Evolutionary conservation across 139 green algal species (phyloP).

Genomic region (Chlorella sp.): DNA sequence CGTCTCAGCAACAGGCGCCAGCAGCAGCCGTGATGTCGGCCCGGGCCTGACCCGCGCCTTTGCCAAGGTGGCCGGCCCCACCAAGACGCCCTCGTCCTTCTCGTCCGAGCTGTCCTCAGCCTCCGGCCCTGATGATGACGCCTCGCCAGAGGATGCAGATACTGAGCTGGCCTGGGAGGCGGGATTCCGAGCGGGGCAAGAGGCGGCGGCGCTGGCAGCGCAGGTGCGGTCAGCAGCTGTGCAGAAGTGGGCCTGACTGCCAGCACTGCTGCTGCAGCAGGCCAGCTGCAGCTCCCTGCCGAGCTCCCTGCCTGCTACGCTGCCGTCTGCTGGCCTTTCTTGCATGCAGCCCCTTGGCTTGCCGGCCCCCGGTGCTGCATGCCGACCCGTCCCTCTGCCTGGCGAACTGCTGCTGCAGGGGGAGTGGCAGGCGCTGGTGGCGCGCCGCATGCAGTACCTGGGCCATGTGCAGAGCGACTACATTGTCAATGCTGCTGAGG

Average conservation of each 20-base stretch:
- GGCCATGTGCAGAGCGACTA: conserved; percentile 7
- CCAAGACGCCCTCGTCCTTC: conserved; percentile 31
- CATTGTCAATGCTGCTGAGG: conserved; percentile 19
- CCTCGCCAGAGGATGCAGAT: conserved; percentile 58
- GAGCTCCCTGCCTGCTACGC: no score
- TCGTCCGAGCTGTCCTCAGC: background rate
- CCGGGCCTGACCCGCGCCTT: conserved; percentile 24
- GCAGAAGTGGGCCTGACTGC: no score
- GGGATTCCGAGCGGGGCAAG: conserved; percentile 49
- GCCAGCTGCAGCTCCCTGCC: no score
- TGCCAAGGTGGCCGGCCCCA: conserved; percentile 85
- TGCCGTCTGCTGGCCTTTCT: no score
- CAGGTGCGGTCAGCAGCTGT: no score
- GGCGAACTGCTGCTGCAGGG: conserved; percentile 10
- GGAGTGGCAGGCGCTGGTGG: conserved; percentile 42
- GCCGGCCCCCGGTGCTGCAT: no score
- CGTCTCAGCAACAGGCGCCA: no score
- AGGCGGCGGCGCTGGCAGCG: conserved; percentile 34
- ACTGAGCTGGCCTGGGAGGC: conserved; percentile 52
- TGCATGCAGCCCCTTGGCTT: no score
- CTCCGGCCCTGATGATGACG: background rate
- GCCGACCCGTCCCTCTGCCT: no score
- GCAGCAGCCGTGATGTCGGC: background rate
- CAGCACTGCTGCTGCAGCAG: no score
- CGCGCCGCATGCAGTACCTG: conserved; percentile 33